Base-by-base conservation (phyloP, 2,329 filamentous ascomycete species). In the Penicillium sp. region DNA sequence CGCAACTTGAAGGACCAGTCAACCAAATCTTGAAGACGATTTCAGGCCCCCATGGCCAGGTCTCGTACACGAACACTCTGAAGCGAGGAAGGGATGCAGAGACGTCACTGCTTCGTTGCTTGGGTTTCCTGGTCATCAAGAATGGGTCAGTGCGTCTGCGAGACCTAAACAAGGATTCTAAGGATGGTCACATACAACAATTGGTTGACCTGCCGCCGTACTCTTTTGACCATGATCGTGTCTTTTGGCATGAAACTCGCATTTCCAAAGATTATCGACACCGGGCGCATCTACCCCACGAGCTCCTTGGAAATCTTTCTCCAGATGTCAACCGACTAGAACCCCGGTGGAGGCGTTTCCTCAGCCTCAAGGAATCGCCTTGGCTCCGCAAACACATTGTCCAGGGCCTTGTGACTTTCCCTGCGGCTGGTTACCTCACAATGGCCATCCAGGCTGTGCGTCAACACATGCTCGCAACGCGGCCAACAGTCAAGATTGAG, bases 321-420 rank as follows among this genome's bases (percentile, higher is more conserved):
- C 29, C 21, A 3, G 51, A 47, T 30, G 30, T 49, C 35, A 60
- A 56, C 21, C 31, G 35, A 5, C 6, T 55, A 7, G 58, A 60
- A 21, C 58, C 58, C 15, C 51, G 58, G n/a, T 60, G 58, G 58
- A 30, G 58, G 17, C 51, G 51, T 2, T 60, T 55, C 46, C 31
- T 60, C n/a, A 55, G 45, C 11, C 45, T 60, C 19, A 55, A 55
- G 44, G 51, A 60, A 8, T 55, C 51, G 8, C 58, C 58, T 50
- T 60, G 58, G 58, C 58, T 60, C 8, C 51, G 51, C 17, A 29
- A 56, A 9, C 58, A 60, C 23, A 45, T 55, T 45, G 58, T 60
- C 4, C 58, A 60, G n/a, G 51, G 58, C 5, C 44, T 55, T 9
- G 45, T 60, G 8, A 60, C 51, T 3, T 60, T 60, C 51, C 58